These are phyloP conservation scores for Pythium phragmiticola DNA, from an alignment of 352 stramenopile genomes.

Conservation along the genomic window DNA sequence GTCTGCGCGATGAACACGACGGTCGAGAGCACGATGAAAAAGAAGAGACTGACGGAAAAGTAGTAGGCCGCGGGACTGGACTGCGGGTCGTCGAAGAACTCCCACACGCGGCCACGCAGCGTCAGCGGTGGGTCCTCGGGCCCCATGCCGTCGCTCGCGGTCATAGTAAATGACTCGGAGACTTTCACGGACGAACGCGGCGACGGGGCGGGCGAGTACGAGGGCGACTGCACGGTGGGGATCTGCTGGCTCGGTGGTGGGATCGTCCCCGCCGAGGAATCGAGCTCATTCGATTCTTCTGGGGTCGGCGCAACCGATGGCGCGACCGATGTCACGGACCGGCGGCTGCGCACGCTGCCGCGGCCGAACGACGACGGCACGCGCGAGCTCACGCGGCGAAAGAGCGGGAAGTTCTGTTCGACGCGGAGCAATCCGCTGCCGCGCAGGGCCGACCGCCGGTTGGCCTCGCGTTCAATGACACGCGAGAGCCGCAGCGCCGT, in stretches of 20 bases:
- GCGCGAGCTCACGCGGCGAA: constrained; percentile 18
- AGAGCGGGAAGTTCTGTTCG: constrained; percentile 29
- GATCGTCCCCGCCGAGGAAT: neutral
- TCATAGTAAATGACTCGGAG: neutral
- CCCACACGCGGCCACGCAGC: constrained; percentile 35
- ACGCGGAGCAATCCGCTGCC: constrained; percentile 29
- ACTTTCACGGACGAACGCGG: constrained; percentile 6
- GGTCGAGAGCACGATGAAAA: constrained; percentile 65
- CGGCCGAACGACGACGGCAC: constrained; percentile 10
- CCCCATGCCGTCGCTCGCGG: constrained; percentile 1
- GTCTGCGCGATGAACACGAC: constrained; percentile 71
- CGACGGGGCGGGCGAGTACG: neutral
- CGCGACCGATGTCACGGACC: constrained; percentile 12
- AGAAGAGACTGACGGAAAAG: constrained; percentile 58
- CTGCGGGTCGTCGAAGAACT: constrained; percentile 71
- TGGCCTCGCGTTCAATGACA: constrained; percentile 63
- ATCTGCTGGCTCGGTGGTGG: neutral
- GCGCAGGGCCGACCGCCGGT: constrained; percentile 36
- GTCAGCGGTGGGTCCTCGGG: constrained; percentile 5
- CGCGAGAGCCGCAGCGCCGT: constrained; percentile 63
- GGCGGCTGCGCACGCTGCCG: constrained; percentile 15
- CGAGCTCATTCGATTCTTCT: constrained; percentile 9
- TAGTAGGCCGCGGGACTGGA: constrained; percentile 61
- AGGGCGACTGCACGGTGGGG: neutral
- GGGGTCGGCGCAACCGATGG: constrained; percentile 21